Evolutionary conservation across 768 basidiomycete genomes (phyloP).

Genomic region (Strobilomyces confusus): DNA sequence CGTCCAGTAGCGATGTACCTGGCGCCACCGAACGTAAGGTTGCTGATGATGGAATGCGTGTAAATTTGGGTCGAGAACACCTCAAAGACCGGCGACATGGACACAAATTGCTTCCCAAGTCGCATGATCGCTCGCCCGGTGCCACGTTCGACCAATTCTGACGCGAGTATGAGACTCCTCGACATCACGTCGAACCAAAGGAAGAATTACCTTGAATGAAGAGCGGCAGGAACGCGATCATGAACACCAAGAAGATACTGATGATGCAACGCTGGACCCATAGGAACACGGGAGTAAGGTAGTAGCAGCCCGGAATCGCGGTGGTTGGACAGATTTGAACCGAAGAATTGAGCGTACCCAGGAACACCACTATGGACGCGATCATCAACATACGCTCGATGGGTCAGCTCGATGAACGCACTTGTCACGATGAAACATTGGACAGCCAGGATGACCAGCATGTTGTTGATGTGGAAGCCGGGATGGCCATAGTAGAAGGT

Average conservation of each 20-base stretch:
- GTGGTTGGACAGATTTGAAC: constrained; percentile 76
- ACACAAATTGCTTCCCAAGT: constrained; percentile 90
- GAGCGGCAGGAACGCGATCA: constrained; percentile 92
- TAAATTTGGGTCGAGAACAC: constrained; percentile 98
- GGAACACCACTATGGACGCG: constrained; percentile 71
- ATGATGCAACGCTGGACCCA: constrained; percentile 98
- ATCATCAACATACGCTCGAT: constrained; percentile 14
- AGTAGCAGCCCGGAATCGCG: constrained; percentile 89
- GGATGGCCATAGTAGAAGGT: constrained; percentile 99
- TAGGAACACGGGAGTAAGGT: constrained; percentile 85
- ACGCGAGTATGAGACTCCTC: constrained; percentile 1
- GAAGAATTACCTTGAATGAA: constrained; percentile 80
- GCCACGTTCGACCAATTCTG: constrained; percentile 94
- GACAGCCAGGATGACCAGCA: constrained; percentile 95
- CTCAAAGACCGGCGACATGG: constrained; percentile 93
- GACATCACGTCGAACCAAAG: constrained; percentile 12
- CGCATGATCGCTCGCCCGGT: constrained; percentile 89
- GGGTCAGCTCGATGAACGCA: constrained; percentile 38
- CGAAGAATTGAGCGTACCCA: constrained; percentile 87
- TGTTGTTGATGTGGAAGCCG: constrained; percentile 99
- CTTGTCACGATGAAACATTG: constrained; percentile 92
- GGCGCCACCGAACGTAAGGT: constrained; percentile 96
- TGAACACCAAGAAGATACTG: constrained; percentile 97
- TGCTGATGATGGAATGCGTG: constrained; percentile 94
- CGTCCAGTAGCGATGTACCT: constrained; percentile 98